Percentiles rank a stretch among this genome's conserved stretches.
Conservation (phyloP, 2,329 filamentous ascomycete species). For the Hymenoscyphus fraxineus region DNA sequence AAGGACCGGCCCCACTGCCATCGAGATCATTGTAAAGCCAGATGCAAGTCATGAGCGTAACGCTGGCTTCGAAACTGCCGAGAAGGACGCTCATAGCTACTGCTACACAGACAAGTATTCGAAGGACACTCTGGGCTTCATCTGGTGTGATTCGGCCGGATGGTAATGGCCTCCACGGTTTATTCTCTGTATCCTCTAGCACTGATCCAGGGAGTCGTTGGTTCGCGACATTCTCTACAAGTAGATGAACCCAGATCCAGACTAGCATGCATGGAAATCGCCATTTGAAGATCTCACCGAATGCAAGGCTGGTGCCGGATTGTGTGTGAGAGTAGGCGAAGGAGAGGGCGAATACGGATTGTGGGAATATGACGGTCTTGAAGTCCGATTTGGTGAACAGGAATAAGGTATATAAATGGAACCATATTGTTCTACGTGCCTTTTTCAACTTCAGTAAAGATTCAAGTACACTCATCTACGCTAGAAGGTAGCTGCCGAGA, state of each 20-base stretch:
- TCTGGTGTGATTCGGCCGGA: constrained; percentile 26
- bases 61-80: neutral
- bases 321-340: constrained; percentile 1
- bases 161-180: constrained; percentile 34
- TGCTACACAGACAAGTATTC: neutral
- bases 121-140: neutral
- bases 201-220: constrained; percentile 1
- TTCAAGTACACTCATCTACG: neutral
- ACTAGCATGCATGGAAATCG: neutral
- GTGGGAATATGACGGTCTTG: constrained; percentile 4
- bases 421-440: neutral
- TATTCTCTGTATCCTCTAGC: constrained; percentile 31
- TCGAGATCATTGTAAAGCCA: constrained; percentile 9
- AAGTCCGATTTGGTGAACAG: constrained; percentile 5
- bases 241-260: constrained; percentile 3
- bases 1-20: neutral
- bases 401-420: constrained; percentile 3
- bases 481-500: neutral
- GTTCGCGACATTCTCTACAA: neutral
- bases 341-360: neutral
- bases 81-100: neutral
- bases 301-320: neutral
- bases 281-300: neutral
- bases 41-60: constrained; percentile 1
- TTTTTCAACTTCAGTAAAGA: neutral